These are phyloP conservation scores for Triticum monococcum DNA, from an alignment of 176 grass and related monocot genomes.

Conservation along the genomic window DNA sequence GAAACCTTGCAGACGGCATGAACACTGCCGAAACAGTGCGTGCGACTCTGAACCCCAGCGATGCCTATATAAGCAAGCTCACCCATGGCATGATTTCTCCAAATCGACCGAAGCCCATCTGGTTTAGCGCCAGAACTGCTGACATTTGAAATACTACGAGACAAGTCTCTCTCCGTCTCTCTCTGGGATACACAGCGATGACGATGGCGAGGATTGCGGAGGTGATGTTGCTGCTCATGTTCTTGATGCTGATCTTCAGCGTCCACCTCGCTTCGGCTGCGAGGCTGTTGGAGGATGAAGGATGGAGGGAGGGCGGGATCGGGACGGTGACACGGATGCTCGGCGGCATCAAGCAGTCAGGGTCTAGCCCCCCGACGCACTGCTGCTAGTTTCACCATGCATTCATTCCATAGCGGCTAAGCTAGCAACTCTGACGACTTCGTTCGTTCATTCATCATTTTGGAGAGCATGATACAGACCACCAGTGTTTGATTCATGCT, in stretches of 20 bases:
- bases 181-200: neutral
- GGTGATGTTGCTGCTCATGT: neutral
- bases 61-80: conserved; percentile 28
- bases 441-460: neutral
- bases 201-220: neutral
- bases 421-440: neutral
- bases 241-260: neutral
- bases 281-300: conserved; percentile 6
- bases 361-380: neutral
- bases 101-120: neutral
- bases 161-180: neutral
- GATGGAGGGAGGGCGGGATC: neutral
- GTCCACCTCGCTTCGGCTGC: neutral
- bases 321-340: no score
- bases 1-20: neutral
- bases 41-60: neutral
- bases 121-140: neutral
- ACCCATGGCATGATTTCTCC: neutral
- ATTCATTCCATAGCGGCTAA: neutral
- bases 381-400: neutral
- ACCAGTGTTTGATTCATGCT: neutral
- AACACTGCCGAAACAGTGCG: neutral
- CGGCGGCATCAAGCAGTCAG: no score
- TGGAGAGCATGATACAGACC: neutral
- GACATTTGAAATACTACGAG: neutral